Evolutionary conservation across 306 rosid genomes (phyloP), one percentile per base, ranked within the genome.

Genomic region (Crotalaria pallida): DNA sequence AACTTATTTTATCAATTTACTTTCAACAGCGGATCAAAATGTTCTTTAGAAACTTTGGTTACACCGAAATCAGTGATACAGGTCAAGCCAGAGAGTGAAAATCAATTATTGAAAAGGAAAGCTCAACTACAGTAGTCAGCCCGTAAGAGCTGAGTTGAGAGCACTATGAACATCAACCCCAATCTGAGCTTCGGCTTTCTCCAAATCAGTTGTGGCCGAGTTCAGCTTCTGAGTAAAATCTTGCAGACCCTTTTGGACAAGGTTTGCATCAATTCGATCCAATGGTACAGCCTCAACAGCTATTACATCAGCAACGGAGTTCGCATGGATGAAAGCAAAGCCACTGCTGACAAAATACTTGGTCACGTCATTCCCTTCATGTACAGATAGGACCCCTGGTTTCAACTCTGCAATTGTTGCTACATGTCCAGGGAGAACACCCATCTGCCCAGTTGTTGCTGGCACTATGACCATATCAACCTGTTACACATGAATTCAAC

Each of bases 351-450:
- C 78, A 9, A 95, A 91, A 67, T 95, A 95, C 55, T 95, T 95
- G 67, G 81, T 77, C 60, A 73, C 84, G 1, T 91, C 97, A 44
- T 18, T 84, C 61, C 96, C 99, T 53, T 86, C 96, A 2, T 91
- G 99, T 22, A 95, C 97, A 22, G 97, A 82, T 10, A 95, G 72
- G 77, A 91, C 51, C 3, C 99, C 99, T 0, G 99, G 97, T 72
- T 91, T 95, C 89, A 95, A 81, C 84, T 95, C 99, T 11, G 99
- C 96, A 53, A 95, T 95, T 77, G 99, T 95, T 19, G 97, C 83
- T 53, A 95, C 99, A 50, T 95, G 99, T 29, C 99, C 99, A 17
- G 99, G 99, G 76, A 95, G 99, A 84, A 95, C 97, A 81, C 99
- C 99, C 99, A 95, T 89, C 50, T 87, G 91, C 6, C 99, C 99